These are phyloP conservation scores for Zygnema circumcarinatum DNA, from an alignment of 139 green algal species.

Conservation along the genomic window DNA sequence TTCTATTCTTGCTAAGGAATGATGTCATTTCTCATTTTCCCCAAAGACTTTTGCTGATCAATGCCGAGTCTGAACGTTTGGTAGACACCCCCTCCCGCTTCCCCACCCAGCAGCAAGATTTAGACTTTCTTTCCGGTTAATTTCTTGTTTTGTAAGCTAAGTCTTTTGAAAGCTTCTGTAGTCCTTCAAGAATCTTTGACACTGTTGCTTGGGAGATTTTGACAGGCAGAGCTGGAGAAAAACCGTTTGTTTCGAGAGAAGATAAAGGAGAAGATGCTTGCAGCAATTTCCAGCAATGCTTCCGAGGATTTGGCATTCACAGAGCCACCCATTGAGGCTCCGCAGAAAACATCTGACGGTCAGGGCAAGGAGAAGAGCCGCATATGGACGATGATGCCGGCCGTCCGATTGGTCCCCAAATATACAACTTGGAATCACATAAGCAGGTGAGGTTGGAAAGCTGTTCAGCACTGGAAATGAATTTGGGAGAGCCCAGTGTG, in stretches of 20 bases:
- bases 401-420: conserved; percentile 21
- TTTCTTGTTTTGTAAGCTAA: no score
- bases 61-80: no score
- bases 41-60: no score
- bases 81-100: no score
- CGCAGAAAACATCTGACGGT: neutral
- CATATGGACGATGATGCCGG: conserved; percentile 14
- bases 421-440: conserved; percentile 52
- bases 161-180: no score
- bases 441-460: conserved; percentile 11
- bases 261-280: neutral
- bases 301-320: neutral
- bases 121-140: no score
- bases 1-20: no score
- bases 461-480: neutral
- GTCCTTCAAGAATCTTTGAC: no score
- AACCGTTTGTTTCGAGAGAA: neutral
- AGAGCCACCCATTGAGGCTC: neutral
- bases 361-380: neutral
- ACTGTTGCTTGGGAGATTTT: no score
- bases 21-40: no score
- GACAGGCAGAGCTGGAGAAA: neutral
- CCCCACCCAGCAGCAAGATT: no score
- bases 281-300: neutral
- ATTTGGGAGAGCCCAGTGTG: neutral